phyloP scores from a whole-genome alignment of 768 basidiomycete genomes.

The Suillus weaverae region DNA sequence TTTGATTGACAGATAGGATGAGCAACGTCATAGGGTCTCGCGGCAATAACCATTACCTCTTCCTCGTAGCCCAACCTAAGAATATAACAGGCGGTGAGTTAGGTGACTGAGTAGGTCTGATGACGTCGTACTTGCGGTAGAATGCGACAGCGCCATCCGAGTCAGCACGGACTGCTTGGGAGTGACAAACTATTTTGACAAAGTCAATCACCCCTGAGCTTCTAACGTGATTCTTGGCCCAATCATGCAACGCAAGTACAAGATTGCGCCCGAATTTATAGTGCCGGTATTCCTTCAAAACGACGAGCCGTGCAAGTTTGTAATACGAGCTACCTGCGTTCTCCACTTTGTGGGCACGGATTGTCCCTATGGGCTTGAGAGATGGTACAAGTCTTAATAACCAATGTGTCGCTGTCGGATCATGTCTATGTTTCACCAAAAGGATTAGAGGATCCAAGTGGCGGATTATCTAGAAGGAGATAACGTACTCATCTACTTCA shows the following conservation, averaged over 20 bases:
- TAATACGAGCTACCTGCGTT: conserved; percentile 43
- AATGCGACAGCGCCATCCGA: conserved; percentile 56
- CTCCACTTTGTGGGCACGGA: conserved; percentile 48
- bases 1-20: conserved; percentile 19
- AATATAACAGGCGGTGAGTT: conserved; percentile 16
- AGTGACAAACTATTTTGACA: conserved; percentile 57
- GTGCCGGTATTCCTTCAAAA: conserved; percentile 64
- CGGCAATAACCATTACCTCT: conserved; percentile 47
- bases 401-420: conserved; percentile 67
- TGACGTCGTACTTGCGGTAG: conserved; percentile 62
- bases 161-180: conserved; percentile 49
- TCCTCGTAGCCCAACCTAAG: conserved; percentile 66
- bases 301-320: conserved; percentile 72
- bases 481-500: conserved; percentile 71
- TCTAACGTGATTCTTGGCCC: conserved; percentile 46
- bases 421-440: conserved; percentile 43
- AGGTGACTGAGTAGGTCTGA: conserved; percentile 10
- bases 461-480: neutral
- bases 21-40: conserved; percentile 9
- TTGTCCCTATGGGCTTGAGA: conserved; percentile 66
- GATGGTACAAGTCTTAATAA: conserved; percentile 67
- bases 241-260: conserved; percentile 60
- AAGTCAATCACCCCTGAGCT: conserved; percentile 24
- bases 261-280: conserved; percentile 67
- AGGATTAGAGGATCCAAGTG: neutral